These are phyloP conservation scores for Phytophthora sp. DNA, from an alignment of 352 stramenopile genomes.

Conservation along the genomic window DNA sequence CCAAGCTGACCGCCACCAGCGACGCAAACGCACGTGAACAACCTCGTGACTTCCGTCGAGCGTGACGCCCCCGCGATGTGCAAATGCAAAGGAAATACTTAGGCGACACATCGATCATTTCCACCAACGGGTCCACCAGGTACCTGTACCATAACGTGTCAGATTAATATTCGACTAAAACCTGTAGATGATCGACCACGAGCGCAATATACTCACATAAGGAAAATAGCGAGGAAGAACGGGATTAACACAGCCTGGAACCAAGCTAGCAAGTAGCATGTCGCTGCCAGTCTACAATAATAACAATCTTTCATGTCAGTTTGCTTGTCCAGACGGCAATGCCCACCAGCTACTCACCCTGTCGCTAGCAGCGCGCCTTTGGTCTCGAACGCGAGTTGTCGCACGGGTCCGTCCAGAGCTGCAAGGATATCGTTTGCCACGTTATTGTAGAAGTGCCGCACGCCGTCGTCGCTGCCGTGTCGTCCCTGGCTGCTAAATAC, in stretches of 20 bases:
- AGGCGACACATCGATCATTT: constrained; percentile 89
- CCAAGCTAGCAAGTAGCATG: constrained; percentile 85
- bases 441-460: constrained; percentile 51
- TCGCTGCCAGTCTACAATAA: constrained; percentile 61
- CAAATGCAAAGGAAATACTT: constrained; percentile 89
- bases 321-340: no score
- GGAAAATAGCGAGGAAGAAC: constrained; percentile 89
- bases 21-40: constrained; percentile 87
- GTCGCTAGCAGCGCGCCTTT: constrained; percentile 86
- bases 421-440: constrained; percentile 66
- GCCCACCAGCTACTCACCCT: no score
- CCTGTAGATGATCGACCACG: not conserved
- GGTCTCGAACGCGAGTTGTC: constrained; percentile 77
- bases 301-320: constrained; percentile 10
- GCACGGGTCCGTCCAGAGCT: constrained; percentile 66
- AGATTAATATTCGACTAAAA: not conserved
- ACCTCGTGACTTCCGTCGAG: constrained; percentile 74
- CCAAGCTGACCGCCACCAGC: constrained; percentile 80
- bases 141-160: constrained; percentile 47
- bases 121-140: constrained; percentile 85
- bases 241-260: constrained; percentile 87
- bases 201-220: constrained; percentile 60
- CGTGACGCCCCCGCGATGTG: constrained; percentile 76
- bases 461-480: constrained; percentile 12
- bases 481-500: constrained; percentile 21